phyloP scores from a whole-genome alignment of 106 monocot genomes.

The Chionographis japonica region DNA sequence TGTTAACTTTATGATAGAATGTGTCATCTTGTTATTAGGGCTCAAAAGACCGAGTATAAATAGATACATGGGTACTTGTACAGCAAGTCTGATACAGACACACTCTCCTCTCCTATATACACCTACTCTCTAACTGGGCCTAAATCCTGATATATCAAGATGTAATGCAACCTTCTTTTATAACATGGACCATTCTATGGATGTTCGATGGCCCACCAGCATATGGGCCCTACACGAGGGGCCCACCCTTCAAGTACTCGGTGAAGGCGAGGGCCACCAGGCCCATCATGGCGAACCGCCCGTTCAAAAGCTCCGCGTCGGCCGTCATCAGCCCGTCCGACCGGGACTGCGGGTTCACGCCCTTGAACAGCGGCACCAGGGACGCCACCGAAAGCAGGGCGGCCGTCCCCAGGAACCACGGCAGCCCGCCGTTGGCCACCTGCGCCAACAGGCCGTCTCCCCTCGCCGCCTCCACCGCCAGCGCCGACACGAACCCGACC shows the following conservation, averaged over 20 bases:
- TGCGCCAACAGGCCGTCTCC: constrained; percentile 44
- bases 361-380: constrained; percentile 59
- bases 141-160: too few relatives aligned
- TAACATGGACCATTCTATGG: too few relatives aligned
- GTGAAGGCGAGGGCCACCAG: constrained; percentile 64
- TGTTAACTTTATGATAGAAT: too few relatives aligned
- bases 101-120: too few relatives aligned
- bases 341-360: constrained; percentile 43
- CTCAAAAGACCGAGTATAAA: too few relatives aligned
- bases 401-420: constrained; percentile 37
- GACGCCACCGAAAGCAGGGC: constrained; percentile 52
- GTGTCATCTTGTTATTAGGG: too few relatives aligned
- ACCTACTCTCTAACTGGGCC: too few relatives aligned
- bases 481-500: constrained; percentile 61
- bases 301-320: constrained; percentile 75
- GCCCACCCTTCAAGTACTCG: constrained; percentile 67
- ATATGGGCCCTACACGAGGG: constrained; percentile 25
- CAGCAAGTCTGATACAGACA: too few relatives aligned
- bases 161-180: too few relatives aligned
- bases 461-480: constrained; percentile 50
- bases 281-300: constrained; percentile 76
- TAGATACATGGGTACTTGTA: too few relatives aligned
- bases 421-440: constrained; percentile 40
- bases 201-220: too few relatives aligned
- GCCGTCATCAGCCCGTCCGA: constrained; percentile 38